Evolutionary conservation across 2,329 filamentous ascomycete genomes (phyloP), one percentile per base, ranked within the genome.

Genomic region (Pseudofabraea citricarpa): DNA sequence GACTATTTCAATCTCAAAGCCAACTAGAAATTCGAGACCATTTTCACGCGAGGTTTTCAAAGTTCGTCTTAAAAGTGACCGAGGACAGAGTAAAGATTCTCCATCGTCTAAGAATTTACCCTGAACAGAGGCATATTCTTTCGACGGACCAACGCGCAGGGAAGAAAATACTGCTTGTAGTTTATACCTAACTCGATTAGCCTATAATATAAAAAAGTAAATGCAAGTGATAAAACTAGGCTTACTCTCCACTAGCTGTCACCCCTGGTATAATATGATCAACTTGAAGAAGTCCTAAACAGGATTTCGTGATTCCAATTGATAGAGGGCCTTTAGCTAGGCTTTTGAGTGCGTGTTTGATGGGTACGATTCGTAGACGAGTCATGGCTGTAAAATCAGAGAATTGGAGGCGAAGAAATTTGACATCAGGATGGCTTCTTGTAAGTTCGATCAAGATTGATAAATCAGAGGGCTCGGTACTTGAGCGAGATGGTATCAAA

Each of bases 1-100:
- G 1, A 87, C 73, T 8, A 93, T 77, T 62, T 94, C 88, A 31
- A 94, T 79, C 62, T 95, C 89, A 52, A 93, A 94, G 0, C 88
- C 89, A 13, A 89, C 64, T 0, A 83, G 69, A 37, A 90, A 79
- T 3, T 71, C 63, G 2, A 88, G 68, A 2, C 71, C 69, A 27
- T 77, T 67, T 2, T 64, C 54, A 9, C 72, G 65, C 0, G 85
- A 74, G 5, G 66, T 64, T 0, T 73, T 66, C 2, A 83, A 57
- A 0, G 81, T 68, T 3, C 64, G 68, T 42, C 77, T 67, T 42
- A 94, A 67, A 44, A 83, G 60, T 32, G 79, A 69, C 43, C 87
- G 74, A 1, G 88, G 87, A 54, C 87, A 94, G 0, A 81, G 49
- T 0, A 64, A 59, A 0, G 67, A 64, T 1, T 78, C 78, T 24